Percentiles rank a stretch among this genome's conserved stretches.
These are phyloP conservation scores for Kondoa malvinella DNA, from an alignment of 768 basidiomycete species.

Conservation along the genomic window DNA sequence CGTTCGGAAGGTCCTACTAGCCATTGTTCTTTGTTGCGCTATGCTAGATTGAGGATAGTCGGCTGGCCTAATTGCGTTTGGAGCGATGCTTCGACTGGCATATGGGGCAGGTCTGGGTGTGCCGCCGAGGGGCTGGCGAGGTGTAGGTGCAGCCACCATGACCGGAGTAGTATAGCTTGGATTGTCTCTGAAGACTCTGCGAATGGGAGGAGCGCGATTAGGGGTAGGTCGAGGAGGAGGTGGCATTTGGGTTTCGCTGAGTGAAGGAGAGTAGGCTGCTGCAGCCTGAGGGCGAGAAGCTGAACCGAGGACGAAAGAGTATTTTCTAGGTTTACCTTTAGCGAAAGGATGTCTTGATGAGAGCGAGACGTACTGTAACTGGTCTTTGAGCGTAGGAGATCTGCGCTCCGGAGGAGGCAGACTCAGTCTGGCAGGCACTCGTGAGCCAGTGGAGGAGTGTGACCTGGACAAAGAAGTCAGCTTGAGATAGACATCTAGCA, in stretches of 20 bases:
- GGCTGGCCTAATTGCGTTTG: too few relatives aligned
- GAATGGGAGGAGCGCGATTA: neutral
- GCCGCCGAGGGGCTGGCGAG: too few relatives aligned
- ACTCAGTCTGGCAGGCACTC: neutral
- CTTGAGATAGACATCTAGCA: neutral
- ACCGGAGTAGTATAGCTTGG: too few relatives aligned
- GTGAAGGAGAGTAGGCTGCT: neutral
- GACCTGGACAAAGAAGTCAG: neutral
- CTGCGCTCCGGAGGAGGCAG: neutral
- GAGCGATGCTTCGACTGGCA: too few relatives aligned
- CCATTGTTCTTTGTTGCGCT: too few relatives aligned
- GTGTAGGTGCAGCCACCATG: too few relatives aligned
- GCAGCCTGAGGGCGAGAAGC: neutral
- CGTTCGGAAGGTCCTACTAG: too few relatives aligned
- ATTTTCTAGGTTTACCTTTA: neutral
- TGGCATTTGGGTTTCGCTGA: neutral
- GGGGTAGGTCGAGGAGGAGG: neutral
- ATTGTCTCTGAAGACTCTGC: neutral
- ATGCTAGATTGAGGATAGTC: too few relatives aligned
- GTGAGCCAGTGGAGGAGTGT: neutral
- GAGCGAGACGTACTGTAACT: neutral
- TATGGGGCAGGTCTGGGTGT: too few relatives aligned
- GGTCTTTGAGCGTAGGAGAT: neutral
- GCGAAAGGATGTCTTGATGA: too few relatives aligned
- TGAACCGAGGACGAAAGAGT: neutral